These are phyloP conservation scores for Calophaca sinica DNA, from an alignment of 306 rosid species.

Conservation along the genomic window DNA sequence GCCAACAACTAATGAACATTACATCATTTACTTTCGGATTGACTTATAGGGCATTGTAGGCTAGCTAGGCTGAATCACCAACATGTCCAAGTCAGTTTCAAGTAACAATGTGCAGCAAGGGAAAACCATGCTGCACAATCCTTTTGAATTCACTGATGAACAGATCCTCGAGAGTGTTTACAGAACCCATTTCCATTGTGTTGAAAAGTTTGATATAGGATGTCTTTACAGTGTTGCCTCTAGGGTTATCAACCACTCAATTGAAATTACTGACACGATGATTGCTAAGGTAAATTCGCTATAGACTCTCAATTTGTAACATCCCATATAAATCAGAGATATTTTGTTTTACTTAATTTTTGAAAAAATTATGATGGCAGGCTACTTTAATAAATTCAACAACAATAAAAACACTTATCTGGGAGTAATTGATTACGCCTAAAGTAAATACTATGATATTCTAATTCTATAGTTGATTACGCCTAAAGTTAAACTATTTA, in stretches of 20 bases:
- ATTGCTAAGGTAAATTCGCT: constrained; percentile 17
- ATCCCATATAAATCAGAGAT: not conserved
- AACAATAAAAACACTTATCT: no score
- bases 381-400: no score
- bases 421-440: no score
- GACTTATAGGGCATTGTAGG: constrained; percentile 6
- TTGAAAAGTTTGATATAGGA: constrained; percentile 40
- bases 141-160: constrained; percentile 39
- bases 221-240: constrained; percentile 46
- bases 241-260: constrained; percentile 32
- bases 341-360: not conserved
- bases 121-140: constrained; percentile 29
- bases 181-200: constrained; percentile 43
- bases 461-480: no score
- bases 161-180: constrained; percentile 39
- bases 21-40: not conserved
- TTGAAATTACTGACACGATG: constrained; percentile 1
- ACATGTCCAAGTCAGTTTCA: constrained; percentile 28
- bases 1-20: not conserved
- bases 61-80: not conserved
- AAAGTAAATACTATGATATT: no score
- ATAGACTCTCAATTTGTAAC: no score
- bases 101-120: constrained; percentile 28
- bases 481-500: no score
- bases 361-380: no score